Conservation (phyloP, 2,329 filamentous ascomycete genomes). For the Zopfia rhizophila region DNA sequence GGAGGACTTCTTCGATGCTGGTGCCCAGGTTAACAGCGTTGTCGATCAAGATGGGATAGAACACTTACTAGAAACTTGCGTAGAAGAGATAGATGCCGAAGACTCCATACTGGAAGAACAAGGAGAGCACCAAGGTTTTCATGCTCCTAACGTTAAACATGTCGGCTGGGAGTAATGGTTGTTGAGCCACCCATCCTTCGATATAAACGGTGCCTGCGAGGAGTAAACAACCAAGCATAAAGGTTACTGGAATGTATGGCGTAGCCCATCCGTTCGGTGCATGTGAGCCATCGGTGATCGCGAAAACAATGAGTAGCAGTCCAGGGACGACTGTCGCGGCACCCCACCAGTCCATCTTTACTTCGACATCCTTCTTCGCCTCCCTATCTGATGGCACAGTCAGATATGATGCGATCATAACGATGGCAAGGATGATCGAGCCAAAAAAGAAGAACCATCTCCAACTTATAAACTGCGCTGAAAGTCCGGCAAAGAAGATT, state of each 20-base stretch:
- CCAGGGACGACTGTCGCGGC: slow-evolving; percentile 57
- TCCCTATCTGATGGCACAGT: slow-evolving; percentile 37
- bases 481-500: slow-evolving; percentile 48
- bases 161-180: slow-evolving; percentile 75
- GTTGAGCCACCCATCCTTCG: slow-evolving; percentile 74
- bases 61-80: slow-evolving; percentile 46
- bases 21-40: slow-evolving; percentile 2
- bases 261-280: slow-evolving; percentile 76
- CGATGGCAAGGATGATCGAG: slow-evolving; percentile 44
- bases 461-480: slow-evolving; percentile 44
- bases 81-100: slow-evolving; percentile 53
- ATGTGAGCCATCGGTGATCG: slow-evolving; percentile 77
- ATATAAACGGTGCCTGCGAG: slow-evolving; percentile 73
- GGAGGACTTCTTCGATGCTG: slow-evolving; percentile 42
- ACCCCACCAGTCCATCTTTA: slow-evolving; percentile 53
- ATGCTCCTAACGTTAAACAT: slow-evolving; percentile 77
- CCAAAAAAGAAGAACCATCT: slow-evolving; percentile 48
- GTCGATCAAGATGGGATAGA: not conserved
- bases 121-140: slow-evolving; percentile 50
- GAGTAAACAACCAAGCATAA: slow-evolving; percentile 70
- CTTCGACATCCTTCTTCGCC: slow-evolving; percentile 16
- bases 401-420: slow-evolving; percentile 39
- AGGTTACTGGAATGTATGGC: slow-evolving; percentile 74
- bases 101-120: slow-evolving; percentile 58
- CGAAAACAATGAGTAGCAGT: slow-evolving; percentile 76